phyloP scores from a whole-genome alignment of 2,329 filamentous ascomycete species.

The Exserohilum turcica region DNA sequence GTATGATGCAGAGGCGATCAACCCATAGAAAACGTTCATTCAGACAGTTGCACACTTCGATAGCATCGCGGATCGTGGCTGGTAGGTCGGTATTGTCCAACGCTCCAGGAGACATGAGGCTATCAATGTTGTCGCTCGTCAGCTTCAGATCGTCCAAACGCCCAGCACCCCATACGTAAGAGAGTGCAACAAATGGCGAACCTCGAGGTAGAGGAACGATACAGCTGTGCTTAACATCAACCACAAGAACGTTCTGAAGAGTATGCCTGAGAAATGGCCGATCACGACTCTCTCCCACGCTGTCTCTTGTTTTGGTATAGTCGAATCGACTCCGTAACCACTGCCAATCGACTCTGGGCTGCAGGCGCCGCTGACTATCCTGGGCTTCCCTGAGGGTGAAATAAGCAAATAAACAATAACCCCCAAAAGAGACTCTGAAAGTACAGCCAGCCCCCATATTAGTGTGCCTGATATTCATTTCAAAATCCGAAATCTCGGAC shows the following conservation, averaged over 20 bases:
- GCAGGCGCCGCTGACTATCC: not conserved
- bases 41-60: conserved; percentile 1
- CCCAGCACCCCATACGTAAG: conserved; percentile 8
- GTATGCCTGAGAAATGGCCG: not conserved
- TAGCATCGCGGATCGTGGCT: conserved; percentile 3
- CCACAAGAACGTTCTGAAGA: conserved; percentile 2
- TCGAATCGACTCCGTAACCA: not conserved
- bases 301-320: not conserved
- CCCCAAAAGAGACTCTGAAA: too few relatives aligned
- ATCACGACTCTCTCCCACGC: not conserved
- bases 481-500: not conserved
- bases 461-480: too few relatives aligned
- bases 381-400: too few relatives aligned
- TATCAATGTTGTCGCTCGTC: not conserved
- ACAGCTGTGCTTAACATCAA: conserved; percentile 5
- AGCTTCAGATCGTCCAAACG: not conserved
- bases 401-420: too few relatives aligned
- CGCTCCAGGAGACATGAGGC: not conserved
- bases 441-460: too few relatives aligned
- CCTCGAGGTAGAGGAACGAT: not conserved
- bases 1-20: conserved; percentile 10
- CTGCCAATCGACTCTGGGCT: not conserved
- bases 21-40: conserved; percentile 8
- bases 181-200: conserved; percentile 2
- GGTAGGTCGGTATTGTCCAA: not conserved